Percentiles rank a stretch among this genome's conserved stretches.
phyloP scores from a whole-genome alignment of 2,329 filamentous ascomycete genomes.

The Fusarium torulosum region DNA sequence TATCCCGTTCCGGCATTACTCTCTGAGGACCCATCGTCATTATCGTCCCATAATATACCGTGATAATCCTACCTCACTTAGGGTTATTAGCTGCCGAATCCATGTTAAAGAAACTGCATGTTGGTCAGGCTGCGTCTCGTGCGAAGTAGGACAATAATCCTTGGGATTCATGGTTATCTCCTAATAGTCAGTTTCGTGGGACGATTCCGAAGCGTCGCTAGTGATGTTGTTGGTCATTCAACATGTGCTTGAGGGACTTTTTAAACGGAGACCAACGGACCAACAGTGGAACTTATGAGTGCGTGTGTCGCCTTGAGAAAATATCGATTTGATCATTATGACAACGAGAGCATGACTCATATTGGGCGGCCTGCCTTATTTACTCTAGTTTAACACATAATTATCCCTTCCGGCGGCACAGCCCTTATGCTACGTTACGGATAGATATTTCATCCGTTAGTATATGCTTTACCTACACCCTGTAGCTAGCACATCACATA shows the following conservation, averaged over 20 bases:
- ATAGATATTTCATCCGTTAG: not conserved
- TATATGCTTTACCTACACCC: not conserved
- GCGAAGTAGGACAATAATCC: too few species aligned
- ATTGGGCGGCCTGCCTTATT: not conserved
- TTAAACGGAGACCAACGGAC: too few species aligned
- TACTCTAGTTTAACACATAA: not conserved
- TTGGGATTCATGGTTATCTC: too few species aligned
- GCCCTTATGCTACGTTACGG: not conserved
- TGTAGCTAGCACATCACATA: not conserved
- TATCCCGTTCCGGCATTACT: not conserved
- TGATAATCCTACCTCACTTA: not conserved
- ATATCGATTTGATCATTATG: too few species aligned
- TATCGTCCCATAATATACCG: not conserved
- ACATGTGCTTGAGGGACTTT: too few species aligned
- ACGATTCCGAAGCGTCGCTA: too few species aligned
- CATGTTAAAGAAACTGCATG: not conserved
- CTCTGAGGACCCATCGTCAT: not conserved
- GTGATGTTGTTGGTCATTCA: too few species aligned
- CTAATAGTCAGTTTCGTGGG: too few species aligned
- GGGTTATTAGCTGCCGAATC: not conserved
- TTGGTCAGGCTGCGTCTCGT: not conserved
- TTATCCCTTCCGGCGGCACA: not conserved
- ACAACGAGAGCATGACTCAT: too few species aligned
- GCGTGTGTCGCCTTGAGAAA: too few species aligned
- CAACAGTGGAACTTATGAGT: too few species aligned